Percentiles rank a stretch among this genome's conserved stretches.
Evolutionary conservation across 2,329 filamentous ascomycete species (phyloP).

Genomic region (Bretziella fagacearum): DNA sequence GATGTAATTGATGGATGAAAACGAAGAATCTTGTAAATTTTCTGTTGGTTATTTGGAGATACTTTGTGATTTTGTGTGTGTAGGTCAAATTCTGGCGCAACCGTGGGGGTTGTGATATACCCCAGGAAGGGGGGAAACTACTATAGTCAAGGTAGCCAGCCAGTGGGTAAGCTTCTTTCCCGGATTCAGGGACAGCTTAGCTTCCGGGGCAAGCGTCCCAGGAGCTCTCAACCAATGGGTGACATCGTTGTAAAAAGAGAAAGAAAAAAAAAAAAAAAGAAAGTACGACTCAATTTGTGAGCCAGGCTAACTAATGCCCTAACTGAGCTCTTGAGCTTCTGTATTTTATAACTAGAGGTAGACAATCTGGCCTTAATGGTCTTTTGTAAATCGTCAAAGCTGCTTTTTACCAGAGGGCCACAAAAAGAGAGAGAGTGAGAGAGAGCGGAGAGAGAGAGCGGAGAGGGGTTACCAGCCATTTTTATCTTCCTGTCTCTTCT

Average conservation of each 20-base stretch:
- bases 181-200: background rate
- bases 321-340: too few species aligned
- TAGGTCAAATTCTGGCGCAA: too few species aligned
- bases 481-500: conserved; percentile 9
- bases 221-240: background rate
- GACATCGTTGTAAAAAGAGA: background rate
- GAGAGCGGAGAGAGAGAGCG: background rate
- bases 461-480: conserved; percentile 2
- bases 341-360: too few species aligned
- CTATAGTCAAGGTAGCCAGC: background rate
- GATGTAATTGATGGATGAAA: background rate
- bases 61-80: too few species aligned
- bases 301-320: too few species aligned
- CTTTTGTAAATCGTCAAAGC: background rate
- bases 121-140: too few species aligned
- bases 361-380: too few species aligned
- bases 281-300: background rate
- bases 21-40: background rate
- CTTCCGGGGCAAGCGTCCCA: background rate
- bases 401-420: background rate
- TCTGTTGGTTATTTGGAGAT: too few species aligned
- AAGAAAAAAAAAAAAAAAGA: background rate
- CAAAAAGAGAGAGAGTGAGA: background rate
- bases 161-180: background rate
- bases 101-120: too few species aligned